Evolutionary conservation across 176 grass and related monocot genomes (phyloP).

Genomic region (Bothriochloa decipiens): DNA sequence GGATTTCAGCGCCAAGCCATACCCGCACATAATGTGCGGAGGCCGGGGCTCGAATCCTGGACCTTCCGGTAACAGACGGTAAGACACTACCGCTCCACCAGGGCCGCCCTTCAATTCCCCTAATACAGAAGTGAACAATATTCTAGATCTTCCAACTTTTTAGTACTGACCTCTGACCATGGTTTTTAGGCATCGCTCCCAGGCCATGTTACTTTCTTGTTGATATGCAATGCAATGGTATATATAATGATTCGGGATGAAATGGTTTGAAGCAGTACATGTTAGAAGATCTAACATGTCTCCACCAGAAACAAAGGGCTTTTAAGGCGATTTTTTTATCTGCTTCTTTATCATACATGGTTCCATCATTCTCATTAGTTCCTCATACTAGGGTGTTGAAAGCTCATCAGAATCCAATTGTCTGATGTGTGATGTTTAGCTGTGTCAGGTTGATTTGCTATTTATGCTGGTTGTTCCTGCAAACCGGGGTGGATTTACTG

Average conservation of each 20-base stretch:
- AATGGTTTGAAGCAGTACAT: background rate
- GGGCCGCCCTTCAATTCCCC: too few species aligned
- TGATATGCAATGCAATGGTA: background rate
- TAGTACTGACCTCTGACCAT: background rate
- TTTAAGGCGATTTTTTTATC: background rate
- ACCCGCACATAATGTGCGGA: too few species aligned
- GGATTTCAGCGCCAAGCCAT: too few species aligned
- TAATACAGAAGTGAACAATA: conserved; percentile 6
- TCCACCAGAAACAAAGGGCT: background rate
- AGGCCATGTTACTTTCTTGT: background rate
- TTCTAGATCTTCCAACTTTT: background rate
- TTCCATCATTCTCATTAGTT: background rate
- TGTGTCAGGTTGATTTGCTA: background rate
- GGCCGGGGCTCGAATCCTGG: too few species aligned
- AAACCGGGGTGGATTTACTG: background rate
- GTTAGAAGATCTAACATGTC: background rate
- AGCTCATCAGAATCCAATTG: background rate
- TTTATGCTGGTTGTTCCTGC: background rate
- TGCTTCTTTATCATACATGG: background rate
- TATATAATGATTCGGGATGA: background rate
- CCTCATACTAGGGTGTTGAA: background rate
- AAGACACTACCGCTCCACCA: too few species aligned
- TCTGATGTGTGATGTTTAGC: background rate
- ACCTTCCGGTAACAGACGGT: too few species aligned
- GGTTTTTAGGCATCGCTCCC: background rate